A percentile compares a stretch with the other conserved stretches of the same genome.
phyloP scores from a whole-genome alignment of 2,329 filamentous ascomycete species.

The Periglandula ipomoeae region DNA sequence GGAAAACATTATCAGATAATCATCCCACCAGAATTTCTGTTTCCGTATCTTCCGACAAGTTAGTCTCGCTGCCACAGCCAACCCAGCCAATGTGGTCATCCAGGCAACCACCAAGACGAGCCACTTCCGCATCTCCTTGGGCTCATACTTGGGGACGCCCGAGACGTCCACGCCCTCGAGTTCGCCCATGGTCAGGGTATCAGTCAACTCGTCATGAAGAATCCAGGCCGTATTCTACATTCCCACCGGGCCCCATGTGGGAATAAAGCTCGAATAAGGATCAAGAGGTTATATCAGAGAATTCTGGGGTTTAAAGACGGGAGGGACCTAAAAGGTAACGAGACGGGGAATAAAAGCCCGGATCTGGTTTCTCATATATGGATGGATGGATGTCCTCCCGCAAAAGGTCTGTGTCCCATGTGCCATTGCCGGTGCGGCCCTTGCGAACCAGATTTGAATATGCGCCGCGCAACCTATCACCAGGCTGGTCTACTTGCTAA shows the following conservation, averaged over 20 bases:
- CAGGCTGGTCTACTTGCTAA: background rate
- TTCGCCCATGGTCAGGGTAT: background rate
- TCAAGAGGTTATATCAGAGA: background rate
- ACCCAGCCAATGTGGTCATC: conserved; percentile 29
- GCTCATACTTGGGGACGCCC: conserved; percentile 12
- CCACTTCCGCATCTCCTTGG: conserved; percentile 31
- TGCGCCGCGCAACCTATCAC: background rate
- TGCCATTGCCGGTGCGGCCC: background rate
- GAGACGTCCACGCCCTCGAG: conserved; percentile 3
- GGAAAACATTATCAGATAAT: conserved; percentile 37
- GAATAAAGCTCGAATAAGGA: background rate
- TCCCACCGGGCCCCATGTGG: background rate
- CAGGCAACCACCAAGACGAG: conserved; percentile 25
- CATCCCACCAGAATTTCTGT: conserved; percentile 38
- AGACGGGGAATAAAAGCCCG: background rate
- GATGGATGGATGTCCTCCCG: background rate
- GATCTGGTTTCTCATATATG: background rate
- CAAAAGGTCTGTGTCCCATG: background rate
- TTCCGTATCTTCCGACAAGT: conserved; percentile 28
- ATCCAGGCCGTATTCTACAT: background rate
- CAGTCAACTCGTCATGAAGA: background rate
- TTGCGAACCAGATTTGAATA: background rate
- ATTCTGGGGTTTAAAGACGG: background rate
- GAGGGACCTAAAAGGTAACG: background rate
- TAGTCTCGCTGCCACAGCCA: conserved; percentile 29